Conservation (phyloP, 345 rosid genomes). For the Trapa bicornis region DNA sequence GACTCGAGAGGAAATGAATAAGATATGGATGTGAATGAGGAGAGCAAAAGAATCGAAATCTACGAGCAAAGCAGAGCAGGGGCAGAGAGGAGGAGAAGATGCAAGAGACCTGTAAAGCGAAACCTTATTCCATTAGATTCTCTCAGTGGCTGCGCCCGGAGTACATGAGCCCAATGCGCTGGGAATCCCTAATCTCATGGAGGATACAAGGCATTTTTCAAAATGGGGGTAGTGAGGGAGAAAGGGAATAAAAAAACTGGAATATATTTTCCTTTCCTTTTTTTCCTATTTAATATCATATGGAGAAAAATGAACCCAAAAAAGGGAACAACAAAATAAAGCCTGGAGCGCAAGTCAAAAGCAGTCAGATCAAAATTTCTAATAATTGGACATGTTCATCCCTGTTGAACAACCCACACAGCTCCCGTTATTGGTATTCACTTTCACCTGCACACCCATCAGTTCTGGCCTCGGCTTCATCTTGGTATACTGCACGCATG, state of each 20-base stretch:
- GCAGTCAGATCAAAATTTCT: constrained; percentile 6
- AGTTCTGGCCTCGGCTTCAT: constrained; percentile 6
- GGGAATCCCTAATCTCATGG: no score
- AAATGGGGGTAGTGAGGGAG: no score
- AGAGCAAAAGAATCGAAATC: no score
- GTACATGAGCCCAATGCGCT: no score
- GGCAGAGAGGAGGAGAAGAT: no score
- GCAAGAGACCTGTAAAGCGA: no score
- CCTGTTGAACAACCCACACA: constrained; percentile 3
- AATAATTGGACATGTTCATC: constrained; percentile 2
- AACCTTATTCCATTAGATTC: no score
- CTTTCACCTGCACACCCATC: constrained; percentile 6
- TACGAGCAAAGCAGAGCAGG: no score
- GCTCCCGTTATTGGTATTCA: background rate
- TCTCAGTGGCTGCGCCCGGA: no score
- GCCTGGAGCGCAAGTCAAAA: background rate
- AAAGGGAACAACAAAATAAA: background rate
- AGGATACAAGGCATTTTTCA: no score
- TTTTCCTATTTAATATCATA: background rate
- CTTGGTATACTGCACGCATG: constrained; percentile 14
- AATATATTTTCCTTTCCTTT: background rate
- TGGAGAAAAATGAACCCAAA: background rate
- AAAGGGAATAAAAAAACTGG: background rate
- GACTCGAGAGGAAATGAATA: no score
- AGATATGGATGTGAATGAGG: no score